phyloP scores from a whole-genome alignment of 306 rosid genomes.

The Begonia masoniana region DNA sequence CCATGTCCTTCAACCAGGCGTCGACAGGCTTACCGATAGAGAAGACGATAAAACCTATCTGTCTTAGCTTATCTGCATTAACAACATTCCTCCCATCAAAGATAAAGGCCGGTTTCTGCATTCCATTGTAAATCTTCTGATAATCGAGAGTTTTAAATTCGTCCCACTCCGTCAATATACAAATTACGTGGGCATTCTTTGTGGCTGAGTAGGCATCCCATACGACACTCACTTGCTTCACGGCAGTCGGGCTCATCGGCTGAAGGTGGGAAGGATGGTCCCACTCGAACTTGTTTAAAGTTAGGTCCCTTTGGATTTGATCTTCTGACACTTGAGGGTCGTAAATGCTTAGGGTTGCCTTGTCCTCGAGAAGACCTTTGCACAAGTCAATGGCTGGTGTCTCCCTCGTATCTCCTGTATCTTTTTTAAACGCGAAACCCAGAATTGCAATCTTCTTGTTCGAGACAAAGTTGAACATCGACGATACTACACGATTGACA shows the following conservation, averaged over 20 bases:
- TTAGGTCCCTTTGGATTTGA: slow-evolving; percentile 77
- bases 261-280: slow-evolving; percentile 86
- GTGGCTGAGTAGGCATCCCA: slow-evolving; percentile 84
- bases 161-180: slow-evolving; percentile 91
- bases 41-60: slow-evolving; percentile 80
- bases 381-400: slow-evolving; percentile 90
- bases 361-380: slow-evolving; percentile 73
- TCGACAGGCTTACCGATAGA: slow-evolving; percentile 88
- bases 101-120: slow-evolving; percentile 81
- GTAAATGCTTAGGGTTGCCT: slow-evolving; percentile 65
- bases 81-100: slow-evolving; percentile 76
- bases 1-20: slow-evolving; percentile 87
- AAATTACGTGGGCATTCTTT: slow-evolving; percentile 70
- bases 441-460: slow-evolving; percentile 65
- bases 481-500: slow-evolving; percentile 76
- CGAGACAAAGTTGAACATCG: slow-evolving; percentile 87
- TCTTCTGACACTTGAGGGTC: slow-evolving; percentile 82
- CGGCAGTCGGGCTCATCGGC: slow-evolving; percentile 64
- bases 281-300: slow-evolving; percentile 81
- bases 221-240: slow-evolving; percentile 72
- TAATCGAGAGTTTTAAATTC: slow-evolving; percentile 83
- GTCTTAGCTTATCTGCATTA: slow-evolving; percentile 40
- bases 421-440: slow-evolving; percentile 94
- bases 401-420: slow-evolving; percentile 87
- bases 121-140: slow-evolving; percentile 57